Evolutionary conservation across 129 eudicot genomes (phyloP), one percentile per base, ranked within the genome.

Genomic region (Flaveria robusta): DNA sequence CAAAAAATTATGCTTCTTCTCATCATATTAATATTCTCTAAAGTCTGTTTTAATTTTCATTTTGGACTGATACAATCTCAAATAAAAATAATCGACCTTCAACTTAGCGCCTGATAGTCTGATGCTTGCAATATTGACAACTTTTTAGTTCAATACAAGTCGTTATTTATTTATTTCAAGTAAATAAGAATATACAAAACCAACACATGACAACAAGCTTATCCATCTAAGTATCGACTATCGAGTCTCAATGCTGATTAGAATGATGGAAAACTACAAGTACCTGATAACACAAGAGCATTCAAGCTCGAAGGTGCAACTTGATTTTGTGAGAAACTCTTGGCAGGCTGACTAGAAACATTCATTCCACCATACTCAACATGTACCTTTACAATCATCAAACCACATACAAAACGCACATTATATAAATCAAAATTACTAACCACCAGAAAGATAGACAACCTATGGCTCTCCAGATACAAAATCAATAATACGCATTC

Each of bases 251-350:
- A 56, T 70, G 77, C 8, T 65, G 51, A 74, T 55, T 74, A 80
- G 58, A 43, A 74, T 20, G 43, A 16, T 4, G 4, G 1, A 66
- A 69, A 10, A 4, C 46, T 65, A 71, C 4, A 0, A 70, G 18
- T 87, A 91, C 99, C 99, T 71, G 99, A 82, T 78, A 95, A 88
- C 45, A 88, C 94, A 79, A 95, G 96, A 67, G 82, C 85, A 66
- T 82, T 83, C 39, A 91, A 87, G 29, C 71, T 72, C 7, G 83
- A 77, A 31, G 96, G 81, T 19, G 86, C 67, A 26, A 13, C 86
- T 73, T 82, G 83, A 75, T 51, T 78, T 66, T 88, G 86, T 34
- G 71, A 66, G 27, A 75, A 73, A 26, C 70, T 76, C 60, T 78
- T 85, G 59, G 49, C 42, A 42, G 84, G 45, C 62, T 86, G 84